Base-by-base conservation (phyloP, 2,329 filamentous ascomycete species). In the Emericellopsis cladophorae region DNA sequence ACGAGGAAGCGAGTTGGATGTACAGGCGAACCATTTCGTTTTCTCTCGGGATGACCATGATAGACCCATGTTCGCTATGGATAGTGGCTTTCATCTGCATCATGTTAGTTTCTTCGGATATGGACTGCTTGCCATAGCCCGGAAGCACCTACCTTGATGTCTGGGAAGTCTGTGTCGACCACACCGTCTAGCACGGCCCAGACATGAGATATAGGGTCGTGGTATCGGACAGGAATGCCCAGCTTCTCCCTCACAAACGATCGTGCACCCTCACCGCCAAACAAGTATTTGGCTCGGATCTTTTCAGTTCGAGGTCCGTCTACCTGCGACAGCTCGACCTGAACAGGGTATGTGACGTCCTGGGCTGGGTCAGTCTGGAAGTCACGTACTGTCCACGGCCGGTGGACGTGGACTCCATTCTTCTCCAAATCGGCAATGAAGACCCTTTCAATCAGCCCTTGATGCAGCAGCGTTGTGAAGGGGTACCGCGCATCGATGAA, bases 121-220 rank as follows among this genome's bases (percentile, higher is more conserved):
- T 18, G 5, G 15, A 7, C 21, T 23, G 12, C 15, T 31, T 18
- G 11, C 29, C 22, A 2, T 34, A 11, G 14, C 14, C 32, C 31
- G 14, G 31, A 18, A 8, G 16, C 5, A 48, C 61, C 39, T 26
- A 76, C 76, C 65, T 84, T 81, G 51, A 88, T 84, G 53, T 90
- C 83, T 0, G 83, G 82, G 48, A 87, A 87, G 51, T 85, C 70
- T 0, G 81, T 86, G 52, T 75, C 68, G 18, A 84, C 76, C 2
- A 85, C 78, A 29, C 81, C 72, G 51, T 87, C 82, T 65, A 86
- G 82, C 15, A 86, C 82, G 35, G 81, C 81, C 81, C 82, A 87
- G 22, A 86, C 77, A 53, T 84, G 68, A 36, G 79, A 70, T 42
- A 80, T 79, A 14, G 79, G 79, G 51, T 85, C 81, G 45, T 80